These are phyloP conservation scores for Rutstroemia sp. DNA, from an alignment of 2,329 filamentous ascomycete genomes.

Conservation along the genomic window DNA sequence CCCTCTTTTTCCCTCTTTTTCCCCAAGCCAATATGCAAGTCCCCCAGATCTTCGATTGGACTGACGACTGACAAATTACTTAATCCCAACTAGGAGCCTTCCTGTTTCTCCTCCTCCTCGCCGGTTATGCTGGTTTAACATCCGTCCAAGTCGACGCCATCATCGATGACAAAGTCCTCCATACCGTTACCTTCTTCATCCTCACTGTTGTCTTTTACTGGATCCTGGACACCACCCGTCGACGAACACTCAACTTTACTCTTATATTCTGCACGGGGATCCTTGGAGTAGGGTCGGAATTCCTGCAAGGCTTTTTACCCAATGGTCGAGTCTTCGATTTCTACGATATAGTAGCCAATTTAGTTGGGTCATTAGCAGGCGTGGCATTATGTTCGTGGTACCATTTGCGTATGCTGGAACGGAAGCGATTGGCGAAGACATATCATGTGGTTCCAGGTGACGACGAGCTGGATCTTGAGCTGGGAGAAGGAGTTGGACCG, in stretches of 20 bases:
- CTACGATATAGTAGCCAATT: slow-evolving; percentile 82
- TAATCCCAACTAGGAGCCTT: slow-evolving; percentile 50
- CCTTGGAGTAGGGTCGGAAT: slow-evolving; percentile 67
- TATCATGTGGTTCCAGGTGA: slow-evolving; percentile 64
- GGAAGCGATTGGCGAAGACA: slow-evolving; percentile 65
- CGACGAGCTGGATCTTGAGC: slow-evolving; percentile 62
- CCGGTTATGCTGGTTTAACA: slow-evolving; percentile 75
- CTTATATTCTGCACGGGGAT: slow-evolving; percentile 68
- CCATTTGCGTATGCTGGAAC: slow-evolving; percentile 90
- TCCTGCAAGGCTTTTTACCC: slow-evolving; percentile 67
- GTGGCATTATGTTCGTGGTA: slow-evolving; percentile 81
- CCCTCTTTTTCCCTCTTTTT: not conserved
- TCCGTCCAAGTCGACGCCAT: slow-evolving; percentile 45
- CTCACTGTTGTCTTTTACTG: slow-evolving; percentile 91
- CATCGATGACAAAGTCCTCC: slow-evolving; percentile 85
- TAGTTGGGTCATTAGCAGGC: slow-evolving; percentile 67
- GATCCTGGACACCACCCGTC: slow-evolving; percentile 85
- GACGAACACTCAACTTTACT: slow-evolving; percentile 78
- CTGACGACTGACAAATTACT: slow-evolving; percentile 14
- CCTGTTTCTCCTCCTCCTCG: slow-evolving; percentile 61
- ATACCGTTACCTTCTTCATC: slow-evolving; percentile 82
- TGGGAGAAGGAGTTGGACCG: slow-evolving; percentile 50
- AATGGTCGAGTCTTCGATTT: slow-evolving; percentile 67
- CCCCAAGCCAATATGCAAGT: not conserved
- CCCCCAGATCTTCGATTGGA: not conserved